Conservation (phyloP, 305 asterid species). For the Fraxinus ornus region DNA sequence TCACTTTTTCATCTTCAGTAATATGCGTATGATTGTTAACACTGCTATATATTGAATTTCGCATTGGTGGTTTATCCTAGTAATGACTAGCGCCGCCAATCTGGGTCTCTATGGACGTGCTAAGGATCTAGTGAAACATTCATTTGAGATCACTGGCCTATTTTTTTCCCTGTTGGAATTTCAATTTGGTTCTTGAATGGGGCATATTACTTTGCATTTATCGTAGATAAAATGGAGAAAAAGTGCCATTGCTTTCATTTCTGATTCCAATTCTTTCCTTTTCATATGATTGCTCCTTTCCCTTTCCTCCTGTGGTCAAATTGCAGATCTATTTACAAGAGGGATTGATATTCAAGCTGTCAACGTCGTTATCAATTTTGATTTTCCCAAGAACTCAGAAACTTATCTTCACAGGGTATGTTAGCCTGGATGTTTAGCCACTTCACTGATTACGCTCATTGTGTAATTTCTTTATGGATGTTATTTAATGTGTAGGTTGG, state of each 20-base stretch:
- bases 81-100: neutral
- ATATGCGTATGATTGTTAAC: neutral
- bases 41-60: neutral
- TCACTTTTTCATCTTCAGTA: neutral
- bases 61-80: neutral
- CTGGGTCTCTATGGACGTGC: neutral
- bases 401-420: slow-evolving; percentile 93
- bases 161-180: neutral
- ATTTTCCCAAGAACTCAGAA: slow-evolving; percentile 89
- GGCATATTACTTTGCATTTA: neutral
- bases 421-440: neutral
- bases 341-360: slow-evolving; percentile 99
- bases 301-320: neutral
- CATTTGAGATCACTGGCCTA: neutral
- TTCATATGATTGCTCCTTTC: slow-evolving; percentile 1
- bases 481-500: slow-evolving; percentile 63
- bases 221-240: neutral
- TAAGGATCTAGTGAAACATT: neutral
- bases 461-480: slow-evolving; percentile 8
- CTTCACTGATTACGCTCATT: neutral
- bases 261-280: neutral
- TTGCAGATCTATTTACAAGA: slow-evolving; percentile 82
- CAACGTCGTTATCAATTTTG: slow-evolving; percentile 88
- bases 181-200: neutral
- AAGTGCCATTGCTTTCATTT: neutral